Conservation (phyloP, 257 asterid species). For the Fraxinus americana region DNA sequence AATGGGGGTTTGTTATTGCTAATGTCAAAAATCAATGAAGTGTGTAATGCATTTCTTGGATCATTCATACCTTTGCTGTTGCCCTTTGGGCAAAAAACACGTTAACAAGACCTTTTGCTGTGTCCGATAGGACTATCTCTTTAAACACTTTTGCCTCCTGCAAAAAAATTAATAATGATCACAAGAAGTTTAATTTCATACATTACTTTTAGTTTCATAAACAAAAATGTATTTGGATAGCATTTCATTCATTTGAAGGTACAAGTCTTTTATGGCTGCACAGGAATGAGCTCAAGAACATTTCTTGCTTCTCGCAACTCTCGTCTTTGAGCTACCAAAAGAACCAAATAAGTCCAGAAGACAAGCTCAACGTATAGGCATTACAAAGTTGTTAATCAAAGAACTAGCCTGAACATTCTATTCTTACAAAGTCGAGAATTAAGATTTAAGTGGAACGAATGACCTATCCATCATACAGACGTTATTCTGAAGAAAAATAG, state of each 20-base stretch:
- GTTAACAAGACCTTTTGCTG: constrained; percentile 89
- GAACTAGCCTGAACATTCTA: neutral
- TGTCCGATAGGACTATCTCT: constrained; percentile 62
- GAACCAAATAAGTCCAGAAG: constrained; percentile 1
- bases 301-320: neutral
- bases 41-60: constrained; percentile 14
- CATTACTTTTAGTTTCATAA: neutral
- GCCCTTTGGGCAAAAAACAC: constrained; percentile 87
- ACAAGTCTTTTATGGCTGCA: neutral
- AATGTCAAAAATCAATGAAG: constrained; percentile 15
- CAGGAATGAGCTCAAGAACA: neutral
- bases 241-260: neutral
- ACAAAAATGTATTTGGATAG: neutral
- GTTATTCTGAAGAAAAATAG: neutral
- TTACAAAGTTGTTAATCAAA: constrained; percentile 13
- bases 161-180: constrained; percentile 16
- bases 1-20: neutral
- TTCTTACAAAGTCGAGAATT: constrained; percentile 4
- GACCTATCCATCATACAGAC: constrained; percentile 13
- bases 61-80: constrained; percentile 67
- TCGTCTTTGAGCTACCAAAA: neutral
- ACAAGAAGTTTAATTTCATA: neutral
- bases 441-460: constrained; percentile 6
- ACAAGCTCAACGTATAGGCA: neutral
- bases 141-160: constrained; percentile 73